These are phyloP conservation scores for Lactarius sanguifluus DNA, from an alignment of 768 basidiomycete genomes.

Conservation along the genomic window DNA sequence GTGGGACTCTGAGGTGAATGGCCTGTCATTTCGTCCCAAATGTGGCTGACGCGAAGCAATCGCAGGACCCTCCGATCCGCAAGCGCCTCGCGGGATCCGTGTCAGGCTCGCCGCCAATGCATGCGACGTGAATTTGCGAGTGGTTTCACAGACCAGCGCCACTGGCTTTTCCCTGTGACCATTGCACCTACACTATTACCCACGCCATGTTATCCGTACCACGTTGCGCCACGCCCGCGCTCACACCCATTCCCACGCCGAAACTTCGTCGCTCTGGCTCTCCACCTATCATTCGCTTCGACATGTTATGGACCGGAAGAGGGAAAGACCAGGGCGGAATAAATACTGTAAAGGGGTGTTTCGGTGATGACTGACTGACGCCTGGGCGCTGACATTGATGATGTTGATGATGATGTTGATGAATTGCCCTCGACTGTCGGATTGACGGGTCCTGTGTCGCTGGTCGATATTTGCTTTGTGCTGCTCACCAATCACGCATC, in stretches of 20 bases:
- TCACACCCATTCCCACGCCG: not conserved
- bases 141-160: not conserved
- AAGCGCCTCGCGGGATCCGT: constrained; percentile 21
- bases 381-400: constrained; percentile 15
- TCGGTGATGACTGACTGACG: constrained; percentile 6
- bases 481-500: constrained; percentile 1
- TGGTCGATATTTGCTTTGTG: constrained; percentile 18
- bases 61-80: constrained; percentile 23
- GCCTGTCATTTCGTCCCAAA: not conserved
- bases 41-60: not conserved
- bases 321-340: not conserved
- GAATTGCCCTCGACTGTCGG: not conserved
- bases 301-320: not conserved
- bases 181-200: not conserved
- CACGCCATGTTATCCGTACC: not conserved
- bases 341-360: not conserved
- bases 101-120: constrained; percentile 23
- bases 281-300: constrained; percentile 6
- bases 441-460: constrained; percentile 12
- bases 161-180: not conserved
- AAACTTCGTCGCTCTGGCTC: not conserved
- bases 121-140: constrained; percentile 11
- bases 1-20: constrained; percentile 27
- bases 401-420: constrained; percentile 11
- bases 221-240: not conserved